Conservation (phyloP, 2,329 filamentous ascomycete genomes). For the Paraphaeosphaeria sporulosa region DNA sequence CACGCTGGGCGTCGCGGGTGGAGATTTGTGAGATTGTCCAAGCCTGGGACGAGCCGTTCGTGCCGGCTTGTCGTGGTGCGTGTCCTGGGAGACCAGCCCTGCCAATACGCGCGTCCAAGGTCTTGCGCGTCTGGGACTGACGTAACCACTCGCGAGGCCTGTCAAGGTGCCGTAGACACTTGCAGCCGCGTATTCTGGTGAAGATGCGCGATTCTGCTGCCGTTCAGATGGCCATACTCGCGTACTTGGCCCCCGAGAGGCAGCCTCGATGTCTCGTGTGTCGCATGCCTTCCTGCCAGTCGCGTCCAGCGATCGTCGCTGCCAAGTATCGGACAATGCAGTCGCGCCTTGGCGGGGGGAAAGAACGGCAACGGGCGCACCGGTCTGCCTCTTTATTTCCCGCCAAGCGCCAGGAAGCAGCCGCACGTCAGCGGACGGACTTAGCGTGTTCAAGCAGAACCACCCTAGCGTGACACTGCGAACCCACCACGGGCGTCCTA, state of each 20-base stretch:
- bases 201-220: background rate
- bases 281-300: background rate
- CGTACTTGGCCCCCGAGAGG: background rate
- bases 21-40: conserved; percentile 6
- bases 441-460: background rate
- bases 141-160: background rate
- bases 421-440: background rate
- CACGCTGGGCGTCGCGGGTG: conserved; percentile 12
- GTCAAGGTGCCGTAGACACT: background rate
- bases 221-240: background rate
- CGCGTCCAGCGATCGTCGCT: background rate
- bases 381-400: background rate
- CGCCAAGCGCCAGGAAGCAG: background rate
- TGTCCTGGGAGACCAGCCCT: conserved; percentile 3
- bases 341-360: background rate
- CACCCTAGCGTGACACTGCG: background rate
- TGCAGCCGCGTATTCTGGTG: background rate
- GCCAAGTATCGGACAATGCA: conserved; percentile 2
- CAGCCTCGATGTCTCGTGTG: background rate
- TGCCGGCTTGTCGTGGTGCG: conserved; percentile 10
- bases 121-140: background rate
- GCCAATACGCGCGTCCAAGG: conserved; percentile 19
- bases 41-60: conserved; percentile 8
- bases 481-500: background rate
- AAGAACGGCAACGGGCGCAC: background rate